Base-by-base conservation (phyloP, 2,329 filamentous ascomycete genomes). In the Ramularia collo-cygni region DNA sequence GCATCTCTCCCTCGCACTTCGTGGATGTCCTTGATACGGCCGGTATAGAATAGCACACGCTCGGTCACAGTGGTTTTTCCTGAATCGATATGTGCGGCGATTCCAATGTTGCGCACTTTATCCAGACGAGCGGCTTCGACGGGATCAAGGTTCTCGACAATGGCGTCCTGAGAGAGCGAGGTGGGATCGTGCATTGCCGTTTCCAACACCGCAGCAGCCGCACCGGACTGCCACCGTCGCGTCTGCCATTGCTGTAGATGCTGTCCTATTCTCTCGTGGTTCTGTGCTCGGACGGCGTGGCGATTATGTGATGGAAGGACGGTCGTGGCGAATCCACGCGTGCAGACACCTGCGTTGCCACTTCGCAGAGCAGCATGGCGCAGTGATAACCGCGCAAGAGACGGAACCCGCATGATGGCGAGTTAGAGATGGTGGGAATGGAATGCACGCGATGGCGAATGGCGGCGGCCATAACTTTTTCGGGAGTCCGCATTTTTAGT, bases 71-170 rank as follows among this genome's bases (percentile, higher is more conserved):
- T 98, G 26, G 92, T 98, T 71, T 98, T 98, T 57, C 92, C 92
- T 60, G 87, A 95, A 70, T 98, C 92, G 63, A 98, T 98, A 64
- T 98, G 92, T 52, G 92, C 92, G 18, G 92, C 92, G 70, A 98
- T 98, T 68, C 92, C 92, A 65, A 98, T 98, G 64, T 98, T 98
- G 50, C 92, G 80, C 43, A 96, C 85, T 67, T 76, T 79, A 37
- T 83, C 78, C 49, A 98, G 67, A 47, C 90, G 79, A 47, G 79
- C 74, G 42, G 78, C 80, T 67, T 98, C 92, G 45, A 81, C 76
- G 21, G 85, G 79, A 54, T 81, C 78, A 64, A 95, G 81, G 60
- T 88, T 89, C 53, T 84, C 79, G 38, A 88, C 81, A 48, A 93
- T 82, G 13, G 74, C 72, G 41, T 79, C 71, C 59, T 81, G 76